These are phyloP conservation scores for Ulota crispa DNA, from an alignment of 225 moss, liverwort and hornwort species.

Conservation along the genomic window DNA sequence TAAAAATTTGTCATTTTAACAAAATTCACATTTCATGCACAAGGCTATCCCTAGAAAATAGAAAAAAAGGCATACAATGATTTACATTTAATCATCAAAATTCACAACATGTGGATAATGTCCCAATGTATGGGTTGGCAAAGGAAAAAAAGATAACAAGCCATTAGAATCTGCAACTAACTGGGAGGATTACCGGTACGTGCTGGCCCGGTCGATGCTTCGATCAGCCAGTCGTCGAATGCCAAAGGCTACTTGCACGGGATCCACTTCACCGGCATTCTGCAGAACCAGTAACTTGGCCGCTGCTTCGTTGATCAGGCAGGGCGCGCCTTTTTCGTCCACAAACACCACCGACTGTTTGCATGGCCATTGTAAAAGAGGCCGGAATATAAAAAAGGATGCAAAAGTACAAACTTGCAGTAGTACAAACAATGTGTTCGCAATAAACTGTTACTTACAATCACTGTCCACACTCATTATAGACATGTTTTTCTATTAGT, in stretches of 20 bases:
- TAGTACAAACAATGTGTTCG: too few species aligned
- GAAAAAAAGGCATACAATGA: too few species aligned
- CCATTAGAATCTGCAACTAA: background rate
- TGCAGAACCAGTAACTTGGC: constrained; percentile 70
- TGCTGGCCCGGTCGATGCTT: constrained; percentile 56
- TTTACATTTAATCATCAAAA: too few species aligned
- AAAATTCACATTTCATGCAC: too few species aligned
- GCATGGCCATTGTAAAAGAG: background rate
- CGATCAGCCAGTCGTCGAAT: constrained; percentile 79
- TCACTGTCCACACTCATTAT: too few species aligned
- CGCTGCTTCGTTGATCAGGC: constrained; percentile 83
- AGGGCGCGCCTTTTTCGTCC: constrained; percentile 71
- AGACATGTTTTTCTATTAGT: too few species aligned
- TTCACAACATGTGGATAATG: too few species aligned
- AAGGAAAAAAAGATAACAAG: background rate
- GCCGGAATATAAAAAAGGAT: background rate
- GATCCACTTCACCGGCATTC: constrained; percentile 72
- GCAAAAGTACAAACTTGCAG: background rate
- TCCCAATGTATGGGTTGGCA: too few species aligned
- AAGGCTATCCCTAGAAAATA: too few species aligned
- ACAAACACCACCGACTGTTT: constrained; percentile 81
- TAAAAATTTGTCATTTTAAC: too few species aligned
- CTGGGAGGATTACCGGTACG: constrained; percentile 39
- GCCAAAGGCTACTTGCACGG: constrained; percentile 62
- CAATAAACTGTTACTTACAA: too few species aligned